Base-by-base conservation (phyloP, 2,329 filamentous ascomycete genomes). In the Malbranchea zuffiana region DNA sequence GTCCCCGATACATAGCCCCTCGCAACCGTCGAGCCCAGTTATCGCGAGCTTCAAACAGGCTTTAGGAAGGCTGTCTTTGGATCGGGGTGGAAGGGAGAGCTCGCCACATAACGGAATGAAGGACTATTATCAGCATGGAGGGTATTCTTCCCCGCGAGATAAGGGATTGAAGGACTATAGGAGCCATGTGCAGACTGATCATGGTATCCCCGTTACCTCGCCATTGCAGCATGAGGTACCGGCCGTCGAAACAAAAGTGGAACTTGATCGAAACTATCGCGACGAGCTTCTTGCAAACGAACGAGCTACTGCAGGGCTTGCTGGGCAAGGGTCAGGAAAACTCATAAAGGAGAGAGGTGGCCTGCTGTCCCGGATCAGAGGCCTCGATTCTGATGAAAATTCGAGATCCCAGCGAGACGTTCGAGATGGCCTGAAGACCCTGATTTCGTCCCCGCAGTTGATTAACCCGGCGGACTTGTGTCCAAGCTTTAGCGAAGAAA, bases 401-500 rank as follows among this genome's bases (percentile, higher is more conserved):
- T 39, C 39, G 12, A 41, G 34, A 17, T 8, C 27, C 8, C 26
- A 41, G 7, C 26, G 32, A 6, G 40, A 33, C 6, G 25, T 24
- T 17, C 35, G 35, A 18, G 46, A 42, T 12, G 39, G 40, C n/a
- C 32, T 50, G 32, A 50, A 50, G 35, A 45, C 32, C 15, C 37
- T 37, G 21, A 50, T 50, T n/a, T 50, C 48, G n/a, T 42, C 44
- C 2, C 48, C 48, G 4, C 40, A 40, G n/a, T 12, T 39, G 10
- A 42, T 48, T 26, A 43, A 45, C n/a, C 28, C 33, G 5, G 32
- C 28, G 24, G 35, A 43, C 13, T 18, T 23, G 11, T 32, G n/a
- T 6, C 19, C 28, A 10, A 53, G 72, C 2, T 67, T 73, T 16
- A 69, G 71, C 35, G 78, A 70, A 28, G 84, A 92, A 63, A 82